These are phyloP conservation scores for Claviceps sp. DNA, from an alignment of 2,329 filamentous ascomycete species.

Conservation along the genomic window DNA sequence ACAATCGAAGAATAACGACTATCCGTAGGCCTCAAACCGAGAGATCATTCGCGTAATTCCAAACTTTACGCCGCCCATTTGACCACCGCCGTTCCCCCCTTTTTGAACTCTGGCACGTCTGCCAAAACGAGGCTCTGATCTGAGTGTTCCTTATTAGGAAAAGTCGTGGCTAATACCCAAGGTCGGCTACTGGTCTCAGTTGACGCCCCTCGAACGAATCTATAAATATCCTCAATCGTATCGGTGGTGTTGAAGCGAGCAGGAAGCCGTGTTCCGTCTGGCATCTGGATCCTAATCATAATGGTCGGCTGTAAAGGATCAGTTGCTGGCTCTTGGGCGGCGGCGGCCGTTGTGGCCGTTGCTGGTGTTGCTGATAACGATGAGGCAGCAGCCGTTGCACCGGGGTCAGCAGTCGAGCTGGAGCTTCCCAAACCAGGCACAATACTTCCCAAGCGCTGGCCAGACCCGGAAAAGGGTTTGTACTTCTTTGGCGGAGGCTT, in stretches of 20 bases:
- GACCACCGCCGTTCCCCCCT: slow-evolving; percentile 50
- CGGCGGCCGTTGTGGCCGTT: slow-evolving; percentile 15
- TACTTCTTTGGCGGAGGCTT: slow-evolving; percentile 60
- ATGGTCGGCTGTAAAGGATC: slow-evolving; percentile 56
- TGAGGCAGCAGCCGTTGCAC: slow-evolving; percentile 16
- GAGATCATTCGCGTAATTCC: neutral
- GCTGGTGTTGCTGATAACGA: slow-evolving; percentile 24
- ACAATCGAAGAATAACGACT: neutral
- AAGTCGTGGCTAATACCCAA: slow-evolving; percentile 70
- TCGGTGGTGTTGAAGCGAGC: slow-evolving; percentile 71
- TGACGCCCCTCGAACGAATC: slow-evolving; percentile 55
- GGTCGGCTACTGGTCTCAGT: slow-evolving; percentile 40
- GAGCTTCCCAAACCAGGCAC: slow-evolving; percentile 44
- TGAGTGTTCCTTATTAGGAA: slow-evolving; percentile 67
- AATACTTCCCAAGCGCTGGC: slow-evolving; percentile 63
- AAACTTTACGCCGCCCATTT: slow-evolving; percentile 33
- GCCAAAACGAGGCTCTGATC: slow-evolving; percentile 48
- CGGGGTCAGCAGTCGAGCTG: slow-evolving; percentile 12
- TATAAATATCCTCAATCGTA: slow-evolving; percentile 65
- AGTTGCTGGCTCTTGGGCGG: slow-evolving; percentile 23
- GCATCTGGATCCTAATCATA: slow-evolving; percentile 63
- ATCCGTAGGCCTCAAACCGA: neutral
- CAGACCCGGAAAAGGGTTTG: slow-evolving; percentile 59
- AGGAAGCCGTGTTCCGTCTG: slow-evolving; percentile 63
- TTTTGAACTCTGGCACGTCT: slow-evolving; percentile 52